Conservation (phyloP, 495 filamentous ascomycete genomes). For the Hypoxylon lienhwacheense region DNA sequence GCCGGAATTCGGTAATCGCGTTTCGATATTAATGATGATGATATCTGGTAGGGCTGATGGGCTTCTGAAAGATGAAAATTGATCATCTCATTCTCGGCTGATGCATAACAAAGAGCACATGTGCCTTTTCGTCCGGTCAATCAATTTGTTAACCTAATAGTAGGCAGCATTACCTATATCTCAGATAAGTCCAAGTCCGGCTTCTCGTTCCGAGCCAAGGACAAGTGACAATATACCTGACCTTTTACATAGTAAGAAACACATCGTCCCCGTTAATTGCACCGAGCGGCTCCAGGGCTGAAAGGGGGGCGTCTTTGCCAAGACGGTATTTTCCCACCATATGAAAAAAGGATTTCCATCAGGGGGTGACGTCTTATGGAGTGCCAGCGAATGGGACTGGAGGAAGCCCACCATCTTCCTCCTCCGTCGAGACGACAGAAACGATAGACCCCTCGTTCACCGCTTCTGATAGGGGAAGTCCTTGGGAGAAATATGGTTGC, state of each 20-base stretch:
- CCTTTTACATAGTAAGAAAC: no score
- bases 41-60: slow-evolving; percentile 26
- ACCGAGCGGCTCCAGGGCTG: slow-evolving; percentile 3
- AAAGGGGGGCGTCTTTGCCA: slow-evolving; percentile 15
- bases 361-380: slow-evolving; percentile 24
- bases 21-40: not conserved
- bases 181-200: not conserved
- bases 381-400: slow-evolving; percentile 15
- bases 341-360: slow-evolving; percentile 23
- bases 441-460: slow-evolving; percentile 24
- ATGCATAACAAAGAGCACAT: no score
- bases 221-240: not conserved
- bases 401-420: slow-evolving; percentile 23
- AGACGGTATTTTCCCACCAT: slow-evolving; percentile 16
- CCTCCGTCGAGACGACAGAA: slow-evolving; percentile 11
- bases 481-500: slow-evolving; percentile 28
- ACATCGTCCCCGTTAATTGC: no score
- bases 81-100: no score
- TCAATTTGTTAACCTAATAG: slow-evolving; percentile 1
- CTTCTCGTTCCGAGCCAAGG: slow-evolving; percentile 1
- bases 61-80: slow-evolving; percentile 1
- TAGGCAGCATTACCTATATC: no score
- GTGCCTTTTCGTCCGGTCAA: slow-evolving; percentile 13
- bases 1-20: not conserved
- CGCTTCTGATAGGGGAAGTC: slow-evolving; percentile 28